Base-by-base conservation (phyloP, 352 stramenopile species). In the Globisporangium heterothallicum region DNA sequence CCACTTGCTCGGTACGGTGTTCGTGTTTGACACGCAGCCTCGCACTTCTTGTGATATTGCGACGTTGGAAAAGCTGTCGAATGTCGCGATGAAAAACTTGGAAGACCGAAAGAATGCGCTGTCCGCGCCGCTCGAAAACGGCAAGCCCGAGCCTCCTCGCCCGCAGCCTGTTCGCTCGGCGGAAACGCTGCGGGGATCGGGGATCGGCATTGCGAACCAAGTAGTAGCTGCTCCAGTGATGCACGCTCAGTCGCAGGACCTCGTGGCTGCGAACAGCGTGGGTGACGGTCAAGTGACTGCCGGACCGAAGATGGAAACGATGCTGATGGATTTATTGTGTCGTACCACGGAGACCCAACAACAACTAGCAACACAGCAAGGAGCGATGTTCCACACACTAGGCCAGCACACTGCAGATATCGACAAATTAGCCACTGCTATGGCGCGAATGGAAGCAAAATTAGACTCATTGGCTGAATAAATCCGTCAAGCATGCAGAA, bases 301-400 rank as follows among this genome's bases (percentile, higher is more conserved):
- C 22, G 83, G 83, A 12, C 83, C 83, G 1, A 94, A 94, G 83
- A 92, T 94, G 80, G 83, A 94, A 56, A 92, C 83, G 54, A 94
- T 94, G 83, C 64, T 94, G 32, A 94, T 94, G 83, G 83, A 94
- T 70, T 59, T 94, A 50, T 63, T 94, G 32, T 94, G 83, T 59
- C 83, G 83, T 50, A 94, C 83, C 42, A 94, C 83, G 49, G 83
- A 94, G 63, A 94, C 83, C 26, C 83, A 94, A 73, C 83, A 94
- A 74, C 83, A 94, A 65, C 76, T 94, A 70, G 83, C 83, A 72
- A 92, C 83, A 76, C 83, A 94, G 58, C 83, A 94, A 65, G 83
- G 83, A 65, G 83, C 80, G 25, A 94, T 94, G 83, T 94, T 94
- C 65, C 83, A 94, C 66, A 92, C 80, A 83, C 68, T 94, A 83